Percentiles rank a stretch among this genome's conserved stretches.
These are phyloP conservation scores for Colletotrichum lini DNA, from an alignment of 2,329 filamentous ascomycete species.

Conservation along the genomic window DNA sequence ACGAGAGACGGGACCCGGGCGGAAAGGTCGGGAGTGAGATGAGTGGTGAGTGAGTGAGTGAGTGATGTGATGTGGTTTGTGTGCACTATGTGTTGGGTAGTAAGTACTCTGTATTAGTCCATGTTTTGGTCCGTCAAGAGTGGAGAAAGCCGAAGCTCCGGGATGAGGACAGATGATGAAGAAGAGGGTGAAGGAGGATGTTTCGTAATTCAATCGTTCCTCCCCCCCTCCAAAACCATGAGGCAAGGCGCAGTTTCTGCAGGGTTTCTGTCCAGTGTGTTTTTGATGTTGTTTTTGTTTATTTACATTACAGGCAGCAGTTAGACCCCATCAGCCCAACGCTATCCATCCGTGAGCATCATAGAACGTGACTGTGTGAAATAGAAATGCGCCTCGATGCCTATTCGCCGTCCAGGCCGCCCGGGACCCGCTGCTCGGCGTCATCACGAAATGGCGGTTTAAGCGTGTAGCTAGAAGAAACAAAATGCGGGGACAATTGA, in stretches of 20 bases:
- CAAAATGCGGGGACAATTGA: background rate
- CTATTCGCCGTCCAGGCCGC: background rate
- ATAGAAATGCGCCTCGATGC: background rate
- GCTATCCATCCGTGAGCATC: background rate
- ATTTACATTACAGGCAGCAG: no score
- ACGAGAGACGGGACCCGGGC: slow-evolving; percentile 11
- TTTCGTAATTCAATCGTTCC: no score
- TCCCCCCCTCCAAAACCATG: no score
- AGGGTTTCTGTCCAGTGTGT: no score
- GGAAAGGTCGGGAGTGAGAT: slow-evolving; percentile 30
- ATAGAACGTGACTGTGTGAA: background rate
- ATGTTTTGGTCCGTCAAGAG: slow-evolving; percentile 7
- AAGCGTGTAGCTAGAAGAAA: slow-evolving; percentile 18
- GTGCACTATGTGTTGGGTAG: no score
- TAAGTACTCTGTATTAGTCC: no score
- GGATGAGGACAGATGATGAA: background rate
- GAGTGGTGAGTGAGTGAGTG: no score
- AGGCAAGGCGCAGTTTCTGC: no score
- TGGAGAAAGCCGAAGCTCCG: slow-evolving; percentile 40
- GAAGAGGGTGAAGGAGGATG: background rate
- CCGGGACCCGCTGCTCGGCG: slow-evolving; percentile 5
- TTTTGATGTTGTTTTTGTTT: no score
- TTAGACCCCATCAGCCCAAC: no score
- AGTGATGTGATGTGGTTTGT: no score
- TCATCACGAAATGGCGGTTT: slow-evolving; percentile 5